Percentiles rank a stretch among this genome's conserved stretches.
Evolutionary conservation across 2,329 filamentous ascomycete species (phyloP).

Genomic region (Pseudocercospora crystallina): DNA sequence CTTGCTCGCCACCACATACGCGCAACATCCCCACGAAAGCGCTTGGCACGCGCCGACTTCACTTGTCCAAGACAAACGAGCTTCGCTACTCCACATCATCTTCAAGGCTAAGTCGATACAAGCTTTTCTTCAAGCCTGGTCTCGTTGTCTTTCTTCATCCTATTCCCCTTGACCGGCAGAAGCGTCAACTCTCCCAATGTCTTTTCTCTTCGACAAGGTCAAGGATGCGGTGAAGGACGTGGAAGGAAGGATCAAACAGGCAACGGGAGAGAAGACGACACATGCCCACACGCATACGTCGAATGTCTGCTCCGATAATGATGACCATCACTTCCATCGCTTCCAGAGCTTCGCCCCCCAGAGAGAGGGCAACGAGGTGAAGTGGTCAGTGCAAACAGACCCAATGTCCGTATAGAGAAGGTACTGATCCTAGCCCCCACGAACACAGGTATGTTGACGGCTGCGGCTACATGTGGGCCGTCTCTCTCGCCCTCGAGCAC

Average conservation of each 20-base stretch:
- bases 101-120: too few relatives aligned
- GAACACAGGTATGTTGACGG: conserved; percentile 60
- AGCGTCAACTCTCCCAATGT: conserved; percentile 15
- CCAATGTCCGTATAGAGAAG: background rate
- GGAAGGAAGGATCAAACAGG: conserved; percentile 52
- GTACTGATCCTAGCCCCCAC: background rate
- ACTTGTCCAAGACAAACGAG: too few relatives aligned
- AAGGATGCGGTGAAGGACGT: conserved; percentile 53
- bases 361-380: conserved; percentile 68
- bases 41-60: too few relatives aligned
- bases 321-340: conserved; percentile 50
- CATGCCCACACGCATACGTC: conserved; percentile 49
- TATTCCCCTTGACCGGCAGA: too few relatives aligned
- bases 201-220: conserved; percentile 54
- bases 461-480: conserved; percentile 81
- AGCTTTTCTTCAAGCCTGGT: too few relatives aligned
- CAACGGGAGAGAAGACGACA: conserved; percentile 44
- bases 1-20: too few relatives aligned
- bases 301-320: conserved; percentile 36
- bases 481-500: conserved; percentile 74
- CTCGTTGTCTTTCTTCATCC: too few relatives aligned
- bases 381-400: conserved; percentile 69
- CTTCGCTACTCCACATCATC: too few relatives aligned
- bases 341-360: conserved; percentile 69
- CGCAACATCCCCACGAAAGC: too few relatives aligned